Evolutionary conservation across 225 moss, liverwort and hornwort genomes (phyloP), one percentile per base, ranked within the genome.

Genomic region (Pseudisothecium myosuroides): DNA sequence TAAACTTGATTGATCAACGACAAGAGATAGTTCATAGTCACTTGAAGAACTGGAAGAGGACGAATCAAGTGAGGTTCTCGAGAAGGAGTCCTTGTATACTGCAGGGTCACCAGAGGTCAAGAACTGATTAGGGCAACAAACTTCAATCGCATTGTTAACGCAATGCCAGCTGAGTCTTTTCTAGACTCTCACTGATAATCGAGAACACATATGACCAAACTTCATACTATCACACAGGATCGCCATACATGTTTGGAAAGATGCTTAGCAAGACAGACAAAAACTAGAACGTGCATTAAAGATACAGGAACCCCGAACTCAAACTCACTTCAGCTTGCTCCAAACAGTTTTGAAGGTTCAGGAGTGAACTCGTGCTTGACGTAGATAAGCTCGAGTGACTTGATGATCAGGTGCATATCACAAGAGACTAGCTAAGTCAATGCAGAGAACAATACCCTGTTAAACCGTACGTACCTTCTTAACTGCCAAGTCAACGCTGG

Each of bases 1-100:
- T 97, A 96, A 81, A 91, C 91, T 90, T 95, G 94, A 89, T 96
- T 91, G 65, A 97, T 94, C 86, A 97, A 91, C 22, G 91, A 91
- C 81, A 99, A 91, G 47, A 99, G 91, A 89, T 99, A 94, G 41
- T 84, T 88, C 96, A 99, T 95, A 60, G 95, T 96, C 89, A 88
- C 89, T 89, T 94, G 93, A 56, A 99, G 91, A 64, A 99, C 94
- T 76, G 94, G 92, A 86, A 99, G 91, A 36, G 99, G 99, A 90
- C 99, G 97, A 90, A 99, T 99, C 92, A 97, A 90, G 64, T 94
- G 89, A 59, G 99, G 94, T 84, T 96, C 96, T 92, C 95, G 95
- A 89, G 97, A 97, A 67, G 99, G 96, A 90, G 97, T 99, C 87
- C 99, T 93, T 81, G 99, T 96, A 85, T 99, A 97, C 99, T 98